Evolutionary conservation across 2,329 filamentous ascomycete genomes (phyloP).

Genomic region (Penicillium fuscoglaucum): DNA sequence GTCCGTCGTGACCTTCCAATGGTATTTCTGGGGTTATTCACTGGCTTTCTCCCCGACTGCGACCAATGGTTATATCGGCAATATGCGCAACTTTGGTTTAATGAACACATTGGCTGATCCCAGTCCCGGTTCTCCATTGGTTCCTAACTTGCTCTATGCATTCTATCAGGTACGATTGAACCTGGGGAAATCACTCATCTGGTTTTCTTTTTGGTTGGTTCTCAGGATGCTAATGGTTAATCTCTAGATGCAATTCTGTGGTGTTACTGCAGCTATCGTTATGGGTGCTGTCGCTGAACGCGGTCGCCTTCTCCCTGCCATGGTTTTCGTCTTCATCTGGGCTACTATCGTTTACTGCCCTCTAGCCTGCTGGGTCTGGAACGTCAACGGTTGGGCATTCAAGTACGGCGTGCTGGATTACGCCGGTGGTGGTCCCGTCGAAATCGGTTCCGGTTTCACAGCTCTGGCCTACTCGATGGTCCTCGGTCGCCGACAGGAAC

Average conservation of each 20-base stretch:
- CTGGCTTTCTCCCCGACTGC: conserved; percentile 82
- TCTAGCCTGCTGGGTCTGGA: conserved; percentile 95
- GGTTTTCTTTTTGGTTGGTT: neutral
- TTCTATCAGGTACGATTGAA: conserved; percentile 74
- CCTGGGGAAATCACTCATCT: neutral
- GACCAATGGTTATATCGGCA: conserved; percentile 87
- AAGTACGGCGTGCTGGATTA: conserved; percentile 93
- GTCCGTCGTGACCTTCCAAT: conserved; percentile 91
- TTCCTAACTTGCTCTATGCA: conserved; percentile 86
- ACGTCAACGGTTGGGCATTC: conserved; percentile 88
- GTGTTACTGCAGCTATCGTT: conserved; percentile 85
- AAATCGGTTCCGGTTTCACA: conserved; percentile 91
- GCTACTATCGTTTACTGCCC: conserved; percentile 97
- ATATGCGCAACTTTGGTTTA: conserved; percentile 85
- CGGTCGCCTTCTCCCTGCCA: conserved; percentile 84
- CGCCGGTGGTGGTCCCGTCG: conserved; percentile 93
- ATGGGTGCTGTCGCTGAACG: conserved; percentile 92
- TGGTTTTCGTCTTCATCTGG: conserved; percentile 97
- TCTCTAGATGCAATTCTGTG: conserved; percentile 89
- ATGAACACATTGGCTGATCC: conserved; percentile 78
- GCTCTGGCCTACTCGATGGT: conserved; percentile 95
- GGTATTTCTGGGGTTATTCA: conserved; percentile 99
- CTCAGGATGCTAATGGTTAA: neutral
- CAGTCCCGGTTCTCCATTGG: conserved; percentile 83
- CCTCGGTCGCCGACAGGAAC: conserved; percentile 92